Conservation (phyloP, 805 yeast genomes). For the Myxozyma melibiosi region DNA sequence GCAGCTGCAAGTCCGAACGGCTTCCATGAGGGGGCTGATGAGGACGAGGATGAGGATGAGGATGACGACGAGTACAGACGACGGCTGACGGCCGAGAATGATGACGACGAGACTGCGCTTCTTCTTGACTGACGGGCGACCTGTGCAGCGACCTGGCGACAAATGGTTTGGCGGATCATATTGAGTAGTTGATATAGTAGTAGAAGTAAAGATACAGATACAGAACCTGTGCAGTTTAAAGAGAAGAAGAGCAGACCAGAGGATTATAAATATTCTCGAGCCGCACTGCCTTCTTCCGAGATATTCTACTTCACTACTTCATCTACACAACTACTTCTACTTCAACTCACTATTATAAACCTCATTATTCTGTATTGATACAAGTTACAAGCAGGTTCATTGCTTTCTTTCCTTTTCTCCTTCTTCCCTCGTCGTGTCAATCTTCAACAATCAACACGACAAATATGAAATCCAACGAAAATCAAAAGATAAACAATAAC, state of each 20-base stretch:
- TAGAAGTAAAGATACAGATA: no score
- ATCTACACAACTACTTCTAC: background rate
- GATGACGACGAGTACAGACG: background rate
- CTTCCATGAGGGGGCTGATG: background rate
- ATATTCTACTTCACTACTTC: background rate
- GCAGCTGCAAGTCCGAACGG: background rate
- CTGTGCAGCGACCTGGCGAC: no score
- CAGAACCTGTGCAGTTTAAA: no score
- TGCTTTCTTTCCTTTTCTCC: no score
- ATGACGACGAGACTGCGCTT: no score
- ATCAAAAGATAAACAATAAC: background rate
- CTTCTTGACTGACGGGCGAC: no score
- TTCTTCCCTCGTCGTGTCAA: no score
- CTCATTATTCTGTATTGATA: constrained; percentile 9
- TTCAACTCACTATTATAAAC: background rate
- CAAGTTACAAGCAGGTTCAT: no score
- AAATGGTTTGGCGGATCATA: no score
- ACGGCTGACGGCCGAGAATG: no score
- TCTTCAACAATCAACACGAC: background rate
- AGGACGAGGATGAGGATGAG: background rate
- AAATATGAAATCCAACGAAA: background rate
- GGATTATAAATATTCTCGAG: background rate
- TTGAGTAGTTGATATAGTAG: no score
- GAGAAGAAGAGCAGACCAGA: no score
- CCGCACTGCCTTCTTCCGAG: constrained; percentile 3